Evolutionary conservation across 257 asterid genomes (phyloP).

Genomic region (Knoxia roxburghii): DNA sequence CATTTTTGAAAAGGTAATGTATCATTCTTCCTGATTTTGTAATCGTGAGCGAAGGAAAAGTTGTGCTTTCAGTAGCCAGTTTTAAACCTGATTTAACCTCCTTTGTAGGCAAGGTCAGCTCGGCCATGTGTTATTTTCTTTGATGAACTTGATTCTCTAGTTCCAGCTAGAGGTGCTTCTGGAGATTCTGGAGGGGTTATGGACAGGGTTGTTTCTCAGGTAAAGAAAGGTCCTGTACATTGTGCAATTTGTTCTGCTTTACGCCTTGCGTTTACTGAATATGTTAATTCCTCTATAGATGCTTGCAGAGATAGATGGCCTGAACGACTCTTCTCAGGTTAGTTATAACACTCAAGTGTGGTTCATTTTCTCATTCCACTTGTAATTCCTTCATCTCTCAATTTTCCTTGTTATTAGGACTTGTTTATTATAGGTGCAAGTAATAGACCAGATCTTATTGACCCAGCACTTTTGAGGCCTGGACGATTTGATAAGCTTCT

Average conservation of each 20-base stretch:
- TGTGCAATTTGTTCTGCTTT: constrained; percentile 13
- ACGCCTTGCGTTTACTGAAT: constrained; percentile 12
- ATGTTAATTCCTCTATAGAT: constrained; percentile 37
- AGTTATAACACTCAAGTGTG: constrained; percentile 11
- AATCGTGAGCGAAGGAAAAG: not conserved
- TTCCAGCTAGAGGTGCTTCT: constrained; percentile 98
- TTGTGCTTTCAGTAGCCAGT: constrained; percentile 1
- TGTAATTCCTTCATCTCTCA: constrained; percentile 8
- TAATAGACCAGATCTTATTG: constrained; percentile 97
- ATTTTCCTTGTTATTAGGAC: constrained; percentile 42
- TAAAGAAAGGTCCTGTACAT: constrained; percentile 17
- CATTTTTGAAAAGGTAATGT: constrained; percentile 86
- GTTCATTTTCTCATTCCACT: constrained; percentile 3
- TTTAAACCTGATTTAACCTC: constrained; percentile 16
- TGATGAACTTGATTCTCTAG: constrained; percentile 97
- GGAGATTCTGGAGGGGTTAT: constrained; percentile 99
- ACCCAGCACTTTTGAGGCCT: constrained; percentile 92
- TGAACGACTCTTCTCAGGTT: constrained; percentile 87
- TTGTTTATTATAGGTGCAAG: constrained; percentile 97
- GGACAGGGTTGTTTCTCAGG: constrained; percentile 99
- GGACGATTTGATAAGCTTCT: constrained; percentile 99
- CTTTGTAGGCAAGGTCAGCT: constrained; percentile 86
- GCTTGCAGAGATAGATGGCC: constrained; percentile 98
- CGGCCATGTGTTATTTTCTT: constrained; percentile 98
- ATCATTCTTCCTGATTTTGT: constrained; percentile 4